A percentile compares a stretch with the other conserved stretches of the same genome.
These are phyloP conservation scores for Sphagnum fallax DNA, from an alignment of 228 moss, liverwort and hornwort species.

Conservation along the genomic window DNA sequence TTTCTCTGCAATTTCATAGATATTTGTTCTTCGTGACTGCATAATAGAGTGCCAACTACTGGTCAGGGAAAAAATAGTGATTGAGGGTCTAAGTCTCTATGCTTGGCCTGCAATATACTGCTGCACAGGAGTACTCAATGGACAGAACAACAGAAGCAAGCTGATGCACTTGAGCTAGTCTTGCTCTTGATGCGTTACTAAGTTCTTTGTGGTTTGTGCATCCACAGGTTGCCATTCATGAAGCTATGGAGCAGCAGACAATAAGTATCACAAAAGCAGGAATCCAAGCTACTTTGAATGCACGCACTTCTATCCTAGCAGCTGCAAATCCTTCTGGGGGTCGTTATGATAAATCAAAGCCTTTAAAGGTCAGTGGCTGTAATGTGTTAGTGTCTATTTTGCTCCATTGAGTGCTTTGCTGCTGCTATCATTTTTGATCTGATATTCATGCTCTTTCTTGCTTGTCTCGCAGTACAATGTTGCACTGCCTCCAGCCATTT, in stretches of 20 bases:
- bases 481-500: conserved; percentile 93
- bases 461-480: conserved; percentile 80
- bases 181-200: no score
- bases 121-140: no score
- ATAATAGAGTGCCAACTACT: no score
- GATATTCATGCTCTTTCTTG: not conserved
- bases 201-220: not conserved
- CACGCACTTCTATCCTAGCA: conserved; percentile 94
- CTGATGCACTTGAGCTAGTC: no score
- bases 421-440: not conserved
- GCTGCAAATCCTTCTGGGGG: conserved; percentile 99
- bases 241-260: conserved; percentile 99
- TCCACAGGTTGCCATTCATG: conserved; percentile 96
- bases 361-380: conserved; percentile 61
- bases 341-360: conserved; percentile 98
- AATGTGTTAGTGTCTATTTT: not conserved
- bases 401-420: not conserved
- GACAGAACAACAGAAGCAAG: no score
- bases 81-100: no score
- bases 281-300: conserved; percentile 98
- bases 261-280: conserved; percentile 99
- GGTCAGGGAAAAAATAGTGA: no score
- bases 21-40: no score
- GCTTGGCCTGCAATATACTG: no score
- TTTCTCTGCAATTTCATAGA: no score